phyloP scores from a whole-genome alignment of 345 rosid genomes.

The Rhodomyrtus tomentosa region DNA sequence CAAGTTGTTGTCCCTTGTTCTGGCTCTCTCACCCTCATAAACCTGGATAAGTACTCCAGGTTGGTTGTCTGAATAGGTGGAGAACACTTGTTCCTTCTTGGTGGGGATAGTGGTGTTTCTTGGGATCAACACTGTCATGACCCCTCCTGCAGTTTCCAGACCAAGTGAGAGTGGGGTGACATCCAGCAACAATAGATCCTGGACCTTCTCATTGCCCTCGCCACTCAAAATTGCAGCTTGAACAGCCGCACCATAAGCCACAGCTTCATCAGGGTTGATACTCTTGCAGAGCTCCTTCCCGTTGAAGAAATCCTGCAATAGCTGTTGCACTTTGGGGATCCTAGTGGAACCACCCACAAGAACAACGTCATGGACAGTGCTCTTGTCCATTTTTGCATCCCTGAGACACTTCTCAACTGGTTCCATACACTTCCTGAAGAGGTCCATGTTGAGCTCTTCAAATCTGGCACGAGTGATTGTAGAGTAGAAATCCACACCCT shows the following conservation, averaged over 20 bases:
- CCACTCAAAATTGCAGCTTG: slow-evolving; percentile 76
- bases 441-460: slow-evolving; percentile 61
- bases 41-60: slow-evolving; percentile 69
- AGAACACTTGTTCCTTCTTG: slow-evolving; percentile 68
- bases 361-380: slow-evolving; percentile 47
- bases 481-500: slow-evolving; percentile 61
- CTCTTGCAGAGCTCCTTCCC: slow-evolving; percentile 75
- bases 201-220: slow-evolving; percentile 73
- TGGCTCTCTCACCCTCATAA: slow-evolving; percentile 64
- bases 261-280: slow-evolving; percentile 75
- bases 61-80: slow-evolving; percentile 65
- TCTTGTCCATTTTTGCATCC: slow-evolving; percentile 73
- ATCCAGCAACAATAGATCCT: slow-evolving; percentile 54
- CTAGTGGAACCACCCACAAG: slow-evolving; percentile 63
- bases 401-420: slow-evolving; percentile 67
- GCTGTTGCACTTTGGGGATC: slow-evolving; percentile 63
- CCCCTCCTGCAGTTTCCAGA: slow-evolving; percentile 66
- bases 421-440: slow-evolving; percentile 65
- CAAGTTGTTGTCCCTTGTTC: slow-evolving; percentile 66
- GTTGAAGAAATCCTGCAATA: slow-evolving; percentile 54
- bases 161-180: slow-evolving; percentile 63
- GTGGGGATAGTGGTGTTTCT: slow-evolving; percentile 75
- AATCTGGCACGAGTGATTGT: slow-evolving; percentile 63
- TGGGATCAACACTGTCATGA: slow-evolving; percentile 60
- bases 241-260: slow-evolving; percentile 77